Evolutionary conservation across 305 asterid species (phyloP).

Genomic region (Fraxinus velutina): DNA sequence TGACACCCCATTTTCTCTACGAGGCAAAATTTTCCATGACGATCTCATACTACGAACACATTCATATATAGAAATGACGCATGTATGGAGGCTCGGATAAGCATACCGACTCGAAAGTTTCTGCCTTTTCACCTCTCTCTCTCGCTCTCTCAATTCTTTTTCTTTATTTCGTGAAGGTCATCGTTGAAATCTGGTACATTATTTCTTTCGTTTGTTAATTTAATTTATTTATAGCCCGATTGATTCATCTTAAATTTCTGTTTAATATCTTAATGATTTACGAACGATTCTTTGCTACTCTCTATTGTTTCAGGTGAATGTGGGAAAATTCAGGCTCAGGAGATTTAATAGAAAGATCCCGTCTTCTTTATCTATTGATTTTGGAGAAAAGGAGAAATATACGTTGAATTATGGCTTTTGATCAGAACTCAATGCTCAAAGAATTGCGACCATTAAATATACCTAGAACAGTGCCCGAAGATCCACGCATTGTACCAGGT

Average conservation of each 20-base stretch:
- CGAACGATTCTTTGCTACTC: not conserved
- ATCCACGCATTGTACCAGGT: constrained; percentile 54
- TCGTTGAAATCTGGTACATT: not conserved
- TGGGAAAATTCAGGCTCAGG: constrained; percentile 6
- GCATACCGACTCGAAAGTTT: not conserved
- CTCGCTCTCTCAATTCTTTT: not conserved
- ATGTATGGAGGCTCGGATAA: not conserved
- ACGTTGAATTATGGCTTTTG: constrained; percentile 59
- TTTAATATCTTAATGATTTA: not conserved
- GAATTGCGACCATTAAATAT: constrained; percentile 76
- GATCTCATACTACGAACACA: not conserved
- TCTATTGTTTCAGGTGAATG: constrained; percentile 27
- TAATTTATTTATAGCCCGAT: not conserved
- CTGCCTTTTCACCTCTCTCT: not conserved
- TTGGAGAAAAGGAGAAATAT: constrained; percentile 11
- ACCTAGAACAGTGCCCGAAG: constrained; percentile 52
- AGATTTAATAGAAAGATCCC: constrained; percentile 11
- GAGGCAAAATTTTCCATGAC: not conserved
- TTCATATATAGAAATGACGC: not conserved
- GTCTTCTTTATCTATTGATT: constrained; percentile 7
- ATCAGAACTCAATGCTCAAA: constrained; percentile 65
- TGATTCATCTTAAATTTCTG: not conserved
- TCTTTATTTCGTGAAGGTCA: not conserved
- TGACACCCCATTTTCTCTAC: not conserved
- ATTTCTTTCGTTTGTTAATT: not conserved